Evolutionary conservation across 768 basidiomycete genomes (phyloP).

Genomic region (Mycena polygramma): DNA sequence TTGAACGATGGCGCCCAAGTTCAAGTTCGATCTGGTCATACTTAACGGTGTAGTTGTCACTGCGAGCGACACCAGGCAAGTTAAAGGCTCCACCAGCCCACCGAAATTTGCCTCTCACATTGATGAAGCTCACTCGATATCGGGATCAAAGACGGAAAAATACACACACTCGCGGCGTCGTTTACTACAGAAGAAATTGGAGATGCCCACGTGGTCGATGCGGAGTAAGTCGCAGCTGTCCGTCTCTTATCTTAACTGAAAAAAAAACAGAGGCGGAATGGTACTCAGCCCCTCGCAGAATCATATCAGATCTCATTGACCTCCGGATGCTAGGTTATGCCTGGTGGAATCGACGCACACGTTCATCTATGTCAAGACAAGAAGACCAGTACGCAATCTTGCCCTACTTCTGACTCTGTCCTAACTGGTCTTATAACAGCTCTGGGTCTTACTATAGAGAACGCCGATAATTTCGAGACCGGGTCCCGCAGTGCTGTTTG

Average conservation of each 20-base stretch:
- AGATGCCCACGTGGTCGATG: slow-evolving; percentile 7
- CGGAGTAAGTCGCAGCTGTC: background rate
- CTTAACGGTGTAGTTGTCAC: slow-evolving; percentile 16
- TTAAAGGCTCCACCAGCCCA: background rate
- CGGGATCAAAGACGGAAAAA: slow-evolving; percentile 19
- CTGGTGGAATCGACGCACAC: slow-evolving; percentile 17
- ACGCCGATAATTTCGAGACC: slow-evolving; percentile 20
- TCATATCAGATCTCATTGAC: background rate
- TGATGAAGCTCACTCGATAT: slow-evolving; percentile 15
- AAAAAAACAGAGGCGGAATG: slow-evolving; percentile 14
- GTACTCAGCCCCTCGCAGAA: background rate
- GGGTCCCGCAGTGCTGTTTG: slow-evolving; percentile 21
- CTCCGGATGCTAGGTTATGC: slow-evolving; percentile 7
- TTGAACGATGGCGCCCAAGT: background rate
- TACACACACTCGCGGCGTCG: slow-evolving; percentile 14
- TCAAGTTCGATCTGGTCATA: slow-evolving; percentile 17
- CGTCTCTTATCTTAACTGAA: background rate
- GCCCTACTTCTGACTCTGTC: background rate
- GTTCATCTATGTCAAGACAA: slow-evolving; percentile 17
- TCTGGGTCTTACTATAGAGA: background rate
- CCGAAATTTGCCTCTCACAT: background rate
- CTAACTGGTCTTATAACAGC: background rate
- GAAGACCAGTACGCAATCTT: background rate
- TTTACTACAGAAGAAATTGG: slow-evolving; percentile 16
- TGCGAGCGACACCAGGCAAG: slow-evolving; percentile 19